phyloP scores from a whole-genome alignment of 805 yeast species.

The Wickerhamiella lipophila region DNA sequence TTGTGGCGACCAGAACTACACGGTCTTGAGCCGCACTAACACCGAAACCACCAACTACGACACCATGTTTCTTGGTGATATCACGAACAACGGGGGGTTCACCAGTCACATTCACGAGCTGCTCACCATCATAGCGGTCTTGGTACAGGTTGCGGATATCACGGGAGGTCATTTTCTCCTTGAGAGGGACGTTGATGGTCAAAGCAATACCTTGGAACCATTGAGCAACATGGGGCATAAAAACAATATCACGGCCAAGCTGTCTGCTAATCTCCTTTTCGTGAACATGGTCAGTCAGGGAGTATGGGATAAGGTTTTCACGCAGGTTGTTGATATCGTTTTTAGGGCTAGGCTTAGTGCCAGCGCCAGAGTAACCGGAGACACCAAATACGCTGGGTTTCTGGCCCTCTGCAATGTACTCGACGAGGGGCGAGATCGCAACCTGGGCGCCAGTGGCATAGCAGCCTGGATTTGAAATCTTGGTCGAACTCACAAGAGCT shows the following conservation, averaged over 20 bases:
- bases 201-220: conserved; percentile 98
- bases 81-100: conserved; percentile 90
- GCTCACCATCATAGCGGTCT: conserved; percentile 78
- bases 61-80: conserved; percentile 88
- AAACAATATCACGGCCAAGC: conserved; percentile 68
- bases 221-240: conserved; percentile 94
- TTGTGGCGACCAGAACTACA: conserved; percentile 87
- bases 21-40: conserved; percentile 80
- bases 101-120: conserved; percentile 70
- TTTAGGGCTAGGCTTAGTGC: conserved; percentile 95
- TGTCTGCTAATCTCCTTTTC: conserved; percentile 83
- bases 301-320: conserved; percentile 86
- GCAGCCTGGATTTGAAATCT: conserved; percentile 95
- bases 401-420: conserved; percentile 44
- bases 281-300: conserved; percentile 92
- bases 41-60: conserved; percentile 89
- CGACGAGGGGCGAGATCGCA: conserved; percentile 74
- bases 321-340: conserved; percentile 65
- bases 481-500: conserved; percentile 54
- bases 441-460: conserved; percentile 98
- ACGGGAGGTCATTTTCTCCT: conserved; percentile 52
- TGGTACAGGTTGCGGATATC: conserved; percentile 77
- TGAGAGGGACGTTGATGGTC: conserved; percentile 79
- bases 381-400: conserved; percentile 86
- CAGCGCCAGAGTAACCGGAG: conserved; percentile 98